Conservation (phyloP, 2,329 filamentous ascomycete species). For the Cercospora janseana region DNA sequence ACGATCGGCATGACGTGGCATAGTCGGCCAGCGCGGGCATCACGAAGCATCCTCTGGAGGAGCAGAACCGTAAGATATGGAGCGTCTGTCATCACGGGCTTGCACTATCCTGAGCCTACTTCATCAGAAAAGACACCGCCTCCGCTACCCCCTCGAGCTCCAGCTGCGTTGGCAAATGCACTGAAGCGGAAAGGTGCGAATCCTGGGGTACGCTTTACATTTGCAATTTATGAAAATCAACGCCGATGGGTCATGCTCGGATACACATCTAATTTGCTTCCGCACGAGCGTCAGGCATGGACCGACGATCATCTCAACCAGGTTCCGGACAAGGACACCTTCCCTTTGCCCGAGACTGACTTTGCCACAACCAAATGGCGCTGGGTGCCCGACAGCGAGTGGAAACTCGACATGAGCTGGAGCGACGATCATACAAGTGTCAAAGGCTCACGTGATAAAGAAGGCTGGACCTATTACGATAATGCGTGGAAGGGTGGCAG, state of each 20-base stretch:
- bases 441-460: constrained; percentile 50
- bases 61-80: constrained; percentile 70
- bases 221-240: constrained; percentile 95
- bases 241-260: constrained; percentile 90
- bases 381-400: constrained; percentile 83
- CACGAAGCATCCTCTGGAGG: constrained; percentile 85
- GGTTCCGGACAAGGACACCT: constrained; percentile 71
- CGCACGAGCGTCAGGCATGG: constrained; percentile 87
- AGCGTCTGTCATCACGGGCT: constrained; percentile 72
- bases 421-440: constrained; percentile 44
- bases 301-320: constrained; percentile 92
- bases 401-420: constrained; percentile 76
- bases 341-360: constrained; percentile 66
- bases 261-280: constrained; percentile 88
- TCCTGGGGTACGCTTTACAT: constrained; percentile 89
- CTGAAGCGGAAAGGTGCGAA: constrained; percentile 44
- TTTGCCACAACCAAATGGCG: constrained; percentile 64
- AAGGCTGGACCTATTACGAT: constrained; percentile 97
- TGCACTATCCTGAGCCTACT: constrained; percentile 60
- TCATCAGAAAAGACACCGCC: constrained; percentile 34
- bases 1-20: constrained; percentile 90
- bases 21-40: constrained; percentile 78
- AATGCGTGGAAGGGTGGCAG: constrained; percentile 96
- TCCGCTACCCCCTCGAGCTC: constrained; percentile 23
- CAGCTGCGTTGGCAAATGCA: constrained; percentile 31